Base-by-base conservation (phyloP, 2,329 filamentous ascomycete species). In the Penicillium sp. region DNA sequence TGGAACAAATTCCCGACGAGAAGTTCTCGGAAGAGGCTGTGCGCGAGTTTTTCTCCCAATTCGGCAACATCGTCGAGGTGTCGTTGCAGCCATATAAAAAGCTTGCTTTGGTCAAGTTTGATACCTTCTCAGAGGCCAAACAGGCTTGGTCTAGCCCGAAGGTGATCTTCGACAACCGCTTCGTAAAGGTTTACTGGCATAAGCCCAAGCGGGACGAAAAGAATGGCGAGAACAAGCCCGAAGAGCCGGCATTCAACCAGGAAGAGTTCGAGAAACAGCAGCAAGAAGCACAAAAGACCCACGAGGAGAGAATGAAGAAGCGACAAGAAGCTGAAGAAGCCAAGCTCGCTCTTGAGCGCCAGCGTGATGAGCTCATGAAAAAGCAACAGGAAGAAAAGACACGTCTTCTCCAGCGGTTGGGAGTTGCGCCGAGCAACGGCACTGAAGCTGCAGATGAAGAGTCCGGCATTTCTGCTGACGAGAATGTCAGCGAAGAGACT, bases 121-220 rank as follows among this genome's bases (percentile, higher is more conserved):
- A 75, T 20, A 75, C 75, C 49, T 79, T 80, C 58, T 72, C 73
- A 13, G 70, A 77, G 17, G 83, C 83, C 7, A 76, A 75, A 52
- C 72, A 73, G 23, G 84, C 84, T 2, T 84, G 83, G 69, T 75
- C 80, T 15, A 84, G 81, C 53, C 83, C 84, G 0, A 85, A 85
- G 64, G 80, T 80, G 46, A 80, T 86, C 15, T 86, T 86, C 56
- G 83, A 85, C 56, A 86, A 86, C 54, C 75, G 84, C 3, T 86
- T 86, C 56, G 83, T 86, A 45, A 85, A 85, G 58, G 81, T 85
- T 1, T 85, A 84, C 60, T 86, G 83, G 83, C 77, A 81, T 63
- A 82, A 80, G 55, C 72, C 78, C 4, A 70, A 71, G 13, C 61
- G 60, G 23, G 52, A 61, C 4, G 71, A 74, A 13, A 61, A 56